Conservation (phyloP, 306 rosid species). For the Sindora glabra region DNA sequence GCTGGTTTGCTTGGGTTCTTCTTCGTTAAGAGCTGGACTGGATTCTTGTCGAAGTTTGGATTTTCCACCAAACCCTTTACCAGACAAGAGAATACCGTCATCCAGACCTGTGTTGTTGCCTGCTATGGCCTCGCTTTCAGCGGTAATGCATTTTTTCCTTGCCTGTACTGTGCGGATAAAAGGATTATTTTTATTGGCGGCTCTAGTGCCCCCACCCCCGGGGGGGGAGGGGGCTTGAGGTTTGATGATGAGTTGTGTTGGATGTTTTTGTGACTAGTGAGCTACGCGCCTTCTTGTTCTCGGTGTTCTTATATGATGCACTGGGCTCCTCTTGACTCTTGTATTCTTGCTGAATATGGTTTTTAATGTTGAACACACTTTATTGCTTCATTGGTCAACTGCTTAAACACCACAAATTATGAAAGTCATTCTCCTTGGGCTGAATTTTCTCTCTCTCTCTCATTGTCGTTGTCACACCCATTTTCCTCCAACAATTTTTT, state of each 20-base stretch:
- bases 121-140: slow-evolving; percentile 93
- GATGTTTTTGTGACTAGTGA: too few species aligned
- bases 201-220: neutral
- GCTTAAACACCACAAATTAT: neutral
- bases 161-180: neutral
- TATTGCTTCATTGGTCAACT: neutral
- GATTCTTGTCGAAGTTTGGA: slow-evolving; percentile 46
- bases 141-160: slow-evolving; percentile 30
- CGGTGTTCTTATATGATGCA: too few species aligned
- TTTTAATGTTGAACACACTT: neutral
- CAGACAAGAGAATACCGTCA: slow-evolving; percentile 87
- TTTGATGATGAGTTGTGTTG: too few species aligned
- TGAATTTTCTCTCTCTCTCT: neutral
- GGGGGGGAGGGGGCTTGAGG: too few species aligned
- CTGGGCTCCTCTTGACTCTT: neutral
- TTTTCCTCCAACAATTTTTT: too few species aligned
- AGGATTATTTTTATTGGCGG: neutral
- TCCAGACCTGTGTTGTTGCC: slow-evolving; percentile 97
- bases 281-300: too few species aligned
- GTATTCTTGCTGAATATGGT: neutral
- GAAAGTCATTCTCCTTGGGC: neutral
- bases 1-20: slow-evolving; percentile 83
- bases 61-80: slow-evolving; percentile 59
- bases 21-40: slow-evolving; percentile 78
- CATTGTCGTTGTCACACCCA: too few species aligned